Conservation (phyloP, 2,329 filamentous ascomycete species). For the Fusarium cyanostomum region DNA sequence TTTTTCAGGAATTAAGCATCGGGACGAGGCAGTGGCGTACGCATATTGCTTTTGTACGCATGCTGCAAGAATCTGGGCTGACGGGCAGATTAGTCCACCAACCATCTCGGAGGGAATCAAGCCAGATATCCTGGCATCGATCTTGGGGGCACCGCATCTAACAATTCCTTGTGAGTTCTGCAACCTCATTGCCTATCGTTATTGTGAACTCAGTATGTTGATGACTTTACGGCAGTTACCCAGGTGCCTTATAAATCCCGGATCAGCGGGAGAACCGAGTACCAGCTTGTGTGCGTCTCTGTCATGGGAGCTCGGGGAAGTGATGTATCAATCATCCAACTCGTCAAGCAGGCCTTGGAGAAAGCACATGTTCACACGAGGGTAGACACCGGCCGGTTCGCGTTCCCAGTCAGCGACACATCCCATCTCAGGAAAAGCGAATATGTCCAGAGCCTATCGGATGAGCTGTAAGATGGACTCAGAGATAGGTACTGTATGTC, state of each 20-base stretch:
- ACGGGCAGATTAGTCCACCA: slow-evolving; percentile 40
- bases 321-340: slow-evolving; percentile 40
- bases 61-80: slow-evolving; percentile 16
- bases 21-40: slow-evolving; percentile 42
- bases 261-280: slow-evolving; percentile 43
- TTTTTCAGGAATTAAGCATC: slow-evolving; percentile 34
- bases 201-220: neutral
- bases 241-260: slow-evolving; percentile 46
- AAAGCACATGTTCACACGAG: slow-evolving; percentile 41
- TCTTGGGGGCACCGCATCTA: slow-evolving; percentile 47
- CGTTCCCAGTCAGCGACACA: slow-evolving; percentile 41
- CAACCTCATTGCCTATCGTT: neutral
- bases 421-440: neutral
- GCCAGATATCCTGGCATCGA: slow-evolving; percentile 40
- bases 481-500: neutral
- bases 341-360: slow-evolving; percentile 44
- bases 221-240: slow-evolving; percentile 36
- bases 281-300: slow-evolving; percentile 45
- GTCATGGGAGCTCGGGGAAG: slow-evolving; percentile 43
- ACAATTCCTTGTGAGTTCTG: slow-evolving; percentile 48
- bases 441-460: slow-evolving; percentile 7
- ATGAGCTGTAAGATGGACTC: slow-evolving; percentile 21
- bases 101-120: slow-evolving; percentile 39
- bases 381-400: slow-evolving; percentile 43
- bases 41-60: slow-evolving; percentile 20